Evolutionary conservation across 2,329 filamentous ascomycete genomes (phyloP).

Genomic region (Fusarium austroafricanum): DNA sequence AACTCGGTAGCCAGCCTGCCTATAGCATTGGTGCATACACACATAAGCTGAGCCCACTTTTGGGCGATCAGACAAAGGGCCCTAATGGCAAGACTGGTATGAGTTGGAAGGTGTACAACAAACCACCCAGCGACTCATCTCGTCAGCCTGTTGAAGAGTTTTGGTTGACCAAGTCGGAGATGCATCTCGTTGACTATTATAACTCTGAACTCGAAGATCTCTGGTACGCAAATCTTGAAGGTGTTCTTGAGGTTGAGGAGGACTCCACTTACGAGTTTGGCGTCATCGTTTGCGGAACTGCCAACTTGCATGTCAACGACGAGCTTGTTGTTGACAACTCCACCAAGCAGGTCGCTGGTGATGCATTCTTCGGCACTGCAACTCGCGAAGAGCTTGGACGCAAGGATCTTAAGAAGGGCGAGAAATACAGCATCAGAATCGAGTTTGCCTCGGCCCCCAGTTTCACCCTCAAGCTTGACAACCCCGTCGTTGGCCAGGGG

Average conservation of each 20-base stretch:
- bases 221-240: constrained; percentile 72
- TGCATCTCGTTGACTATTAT: constrained; percentile 62
- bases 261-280: constrained; percentile 73
- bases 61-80: constrained; percentile 65
- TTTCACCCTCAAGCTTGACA: constrained; percentile 64
- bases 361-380: constrained; percentile 73
- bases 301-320: constrained; percentile 72
- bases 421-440: constrained; percentile 68
- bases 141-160: constrained; percentile 64
- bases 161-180: constrained; percentile 61
- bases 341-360: constrained; percentile 70
- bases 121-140: constrained; percentile 61
- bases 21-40: constrained; percentile 73
- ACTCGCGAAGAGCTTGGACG: constrained; percentile 72
- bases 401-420: constrained; percentile 67
- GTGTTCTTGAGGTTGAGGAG: constrained; percentile 68
- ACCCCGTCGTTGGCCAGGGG: constrained; percentile 66
- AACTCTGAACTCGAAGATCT: constrained; percentile 65
- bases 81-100: constrained; percentile 67
- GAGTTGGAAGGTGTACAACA: constrained; percentile 71
- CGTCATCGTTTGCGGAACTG: constrained; percentile 73
- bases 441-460: constrained; percentile 70
- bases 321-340: constrained; percentile 73
- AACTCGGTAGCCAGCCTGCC: constrained; percentile 56
- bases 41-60: constrained; percentile 71